These are phyloP conservation scores for Usnea hakonensis DNA, from an alignment of 495 filamentous ascomycete species.

Conservation along the genomic window DNA sequence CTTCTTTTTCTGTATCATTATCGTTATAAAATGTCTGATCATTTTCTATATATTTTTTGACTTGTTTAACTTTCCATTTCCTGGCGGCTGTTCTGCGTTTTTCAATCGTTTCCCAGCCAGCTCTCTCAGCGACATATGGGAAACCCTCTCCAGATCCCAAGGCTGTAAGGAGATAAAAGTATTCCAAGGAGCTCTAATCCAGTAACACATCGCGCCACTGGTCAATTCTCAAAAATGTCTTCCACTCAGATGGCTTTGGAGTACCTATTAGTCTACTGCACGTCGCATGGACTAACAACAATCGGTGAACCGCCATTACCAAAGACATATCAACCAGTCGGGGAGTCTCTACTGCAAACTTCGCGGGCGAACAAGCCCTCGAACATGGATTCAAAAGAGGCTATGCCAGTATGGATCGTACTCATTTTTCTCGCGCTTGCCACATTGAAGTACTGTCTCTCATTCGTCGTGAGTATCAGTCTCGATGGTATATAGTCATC, in stretches of 20 bases:
- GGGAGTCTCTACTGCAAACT: slow-evolving; percentile 3
- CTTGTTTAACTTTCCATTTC: background rate
- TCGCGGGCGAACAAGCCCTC: background rate
- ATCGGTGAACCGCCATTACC: slow-evolving; percentile 22
- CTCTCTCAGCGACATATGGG: background rate
- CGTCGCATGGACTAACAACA: slow-evolving; percentile 20
- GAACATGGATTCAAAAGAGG: background rate
- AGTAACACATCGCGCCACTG: background rate
- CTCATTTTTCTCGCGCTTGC: slow-evolving; percentile 19
- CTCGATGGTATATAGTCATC: too few relatives aligned
- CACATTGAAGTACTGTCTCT: slow-evolving; percentile 16
- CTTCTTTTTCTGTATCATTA: background rate
- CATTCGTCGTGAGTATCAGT: slow-evolving; percentile 16
- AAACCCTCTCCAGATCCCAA: too few relatives aligned
- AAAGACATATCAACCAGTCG: slow-evolving; percentile 8
- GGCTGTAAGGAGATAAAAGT: background rate
- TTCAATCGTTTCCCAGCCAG: background rate
- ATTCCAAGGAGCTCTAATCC: background rate
- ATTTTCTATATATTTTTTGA: background rate
- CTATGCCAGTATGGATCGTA: slow-evolving; percentile 23
- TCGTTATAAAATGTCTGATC: background rate
- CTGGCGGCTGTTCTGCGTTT: background rate
- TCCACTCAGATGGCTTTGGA: slow-evolving; percentile 21
- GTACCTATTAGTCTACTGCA: slow-evolving; percentile 24
- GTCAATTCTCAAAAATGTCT: slow-evolving; percentile 8